These are phyloP conservation scores for Rhizopogon rudus DNA, from an alignment of 768 basidiomycete species.

Conservation along the genomic window DNA sequence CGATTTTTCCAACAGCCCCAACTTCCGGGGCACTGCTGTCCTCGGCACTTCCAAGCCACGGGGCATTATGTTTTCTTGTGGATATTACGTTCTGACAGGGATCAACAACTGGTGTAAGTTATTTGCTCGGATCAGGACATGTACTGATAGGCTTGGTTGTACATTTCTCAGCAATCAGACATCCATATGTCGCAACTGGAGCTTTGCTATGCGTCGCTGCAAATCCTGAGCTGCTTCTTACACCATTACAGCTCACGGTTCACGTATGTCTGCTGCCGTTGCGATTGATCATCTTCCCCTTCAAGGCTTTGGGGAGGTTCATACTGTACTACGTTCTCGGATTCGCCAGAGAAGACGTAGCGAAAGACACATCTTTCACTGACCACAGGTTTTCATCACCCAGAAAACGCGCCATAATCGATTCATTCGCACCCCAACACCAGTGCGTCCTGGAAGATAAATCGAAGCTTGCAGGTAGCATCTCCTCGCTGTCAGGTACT, in stretches of 20 bases:
- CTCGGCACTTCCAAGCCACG: too few species aligned
- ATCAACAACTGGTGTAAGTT: slow-evolving; percentile 1
- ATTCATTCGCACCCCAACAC: slow-evolving; percentile 1
- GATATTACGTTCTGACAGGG: background rate
- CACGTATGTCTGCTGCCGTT: background rate
- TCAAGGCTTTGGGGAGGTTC: background rate
- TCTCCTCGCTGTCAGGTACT: background rate
- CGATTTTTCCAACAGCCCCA: too few species aligned
- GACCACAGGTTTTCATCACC: background rate
- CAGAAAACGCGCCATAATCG: background rate
- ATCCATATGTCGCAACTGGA: background rate
- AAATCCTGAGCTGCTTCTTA: background rate
- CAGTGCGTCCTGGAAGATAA: background rate
- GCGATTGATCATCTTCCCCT: background rate
- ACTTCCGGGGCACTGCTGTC: too few species aligned
- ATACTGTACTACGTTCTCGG: background rate
- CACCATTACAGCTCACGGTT: background rate
- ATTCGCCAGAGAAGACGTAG: background rate
- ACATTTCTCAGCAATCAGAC: background rate
- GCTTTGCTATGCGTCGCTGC: background rate
- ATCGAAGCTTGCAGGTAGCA: background rate
- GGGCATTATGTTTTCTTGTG: too few species aligned
- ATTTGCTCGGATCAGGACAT: background rate
- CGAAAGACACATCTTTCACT: background rate
- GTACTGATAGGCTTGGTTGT: background rate